Percentiles rank a stretch among this genome's conserved stretches.
Evolutionary conservation across 169 alveolate species (phyloP).

Genomic region (Plasmodium adleri): DNA sequence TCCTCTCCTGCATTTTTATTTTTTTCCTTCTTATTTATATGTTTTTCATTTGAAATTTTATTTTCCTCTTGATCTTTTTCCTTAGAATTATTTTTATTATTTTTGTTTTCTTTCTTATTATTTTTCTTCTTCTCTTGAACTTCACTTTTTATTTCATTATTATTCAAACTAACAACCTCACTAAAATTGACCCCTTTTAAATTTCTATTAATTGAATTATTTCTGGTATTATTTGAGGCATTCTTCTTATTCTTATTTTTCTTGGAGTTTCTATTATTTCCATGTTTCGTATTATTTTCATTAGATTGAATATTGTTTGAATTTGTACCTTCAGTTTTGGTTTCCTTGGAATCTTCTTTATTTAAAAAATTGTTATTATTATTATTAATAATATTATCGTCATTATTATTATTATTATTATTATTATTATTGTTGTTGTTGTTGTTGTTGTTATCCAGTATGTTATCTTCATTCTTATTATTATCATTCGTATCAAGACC

Average conservation of each 20-base stretch:
- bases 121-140: conserved; percentile 41
- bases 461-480: conserved; percentile 29
- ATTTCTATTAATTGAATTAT: conserved; percentile 1
- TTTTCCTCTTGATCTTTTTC: conserved; percentile 53
- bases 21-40: neutral
- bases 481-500: neutral
- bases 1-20: conserved; percentile 4
- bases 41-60: conserved; percentile 32
- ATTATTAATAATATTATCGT: no score
- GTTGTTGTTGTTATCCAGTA: neutral
- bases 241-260: neutral
- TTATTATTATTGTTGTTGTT: neutral
- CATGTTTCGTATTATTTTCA: neutral
- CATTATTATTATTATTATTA: neutral
- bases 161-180: neutral
- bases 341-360: no score
- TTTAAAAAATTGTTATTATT: no score
- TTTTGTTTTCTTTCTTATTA: conserved; percentile 30
- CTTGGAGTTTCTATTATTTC: neutral
- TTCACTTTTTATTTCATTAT: conserved; percentile 21
- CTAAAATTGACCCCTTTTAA: neutral
- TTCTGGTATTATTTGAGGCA: neutral
- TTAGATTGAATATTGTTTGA: no score
- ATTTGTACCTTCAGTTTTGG: no score
- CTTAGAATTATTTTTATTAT: conserved; percentile 18